Evolutionary conservation across 2,329 filamentous ascomycete species (phyloP), one percentile per base, ranked within the genome.

Genomic region (Aspergillus transmontanensis): DNA sequence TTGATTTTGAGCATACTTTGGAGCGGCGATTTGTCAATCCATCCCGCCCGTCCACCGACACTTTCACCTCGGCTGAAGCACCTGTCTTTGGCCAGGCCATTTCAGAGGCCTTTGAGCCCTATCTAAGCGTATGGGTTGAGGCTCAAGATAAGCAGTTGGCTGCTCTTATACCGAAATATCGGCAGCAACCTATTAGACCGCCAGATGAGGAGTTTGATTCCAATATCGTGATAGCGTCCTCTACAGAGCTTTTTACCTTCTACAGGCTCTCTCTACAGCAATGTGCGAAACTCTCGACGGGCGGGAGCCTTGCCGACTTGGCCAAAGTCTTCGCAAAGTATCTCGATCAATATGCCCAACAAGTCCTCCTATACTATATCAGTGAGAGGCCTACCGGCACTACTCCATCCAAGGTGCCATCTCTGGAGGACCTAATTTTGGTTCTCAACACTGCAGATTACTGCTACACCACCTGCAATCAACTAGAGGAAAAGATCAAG

Each of bases 371-470:
- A 19, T 86, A 89, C 67, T 90, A 91, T 64, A 82, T 90, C 21
- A 85, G 85, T 34, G 87, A 91, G 79, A 72, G 87, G 76, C 68
- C 84, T 69, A 77, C 84, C 73, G 71, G 85, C 66, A 81, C 83
- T 63, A 84, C 83, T 3, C 84, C 86, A 1, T 86, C 86, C 0
- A 79, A 76, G 58, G 69, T 76, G n/a, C 79, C 80, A 2, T 76
- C 77, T 7, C 67, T 95, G 2, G 89, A 97, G 71, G 91, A 97
- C 66, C 86, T 91, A 4, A 86, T 97, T 16, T 82, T 96, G 4
- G 93, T 98, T 1, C 83, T 99, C 55, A 99, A 99, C 75, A 98
- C 95, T 1, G 94, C 95, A 0, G 95, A 99, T 74, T 99, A 98
- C 77, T 99, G 95, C 86, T 94, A 97, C 74, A 88, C 88, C 30